A percentile compares a stretch with the other conserved stretches of the same genome.
Evolutionary conservation across 805 yeast genomes (phyloP).

Genomic region (Schwanniomyces pseudopolymorphus): DNA sequence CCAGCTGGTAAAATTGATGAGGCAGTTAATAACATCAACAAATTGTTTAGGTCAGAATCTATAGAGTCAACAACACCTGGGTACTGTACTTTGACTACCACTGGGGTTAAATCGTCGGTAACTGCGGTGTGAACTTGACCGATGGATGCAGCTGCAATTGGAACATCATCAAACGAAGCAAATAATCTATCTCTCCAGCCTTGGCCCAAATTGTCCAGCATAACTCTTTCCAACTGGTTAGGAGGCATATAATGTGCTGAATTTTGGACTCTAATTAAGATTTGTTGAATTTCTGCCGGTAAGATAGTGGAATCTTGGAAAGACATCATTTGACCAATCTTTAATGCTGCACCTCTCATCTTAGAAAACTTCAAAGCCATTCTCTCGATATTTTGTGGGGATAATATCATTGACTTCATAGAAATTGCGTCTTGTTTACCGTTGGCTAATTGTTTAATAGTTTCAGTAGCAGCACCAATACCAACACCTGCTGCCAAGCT

Average conservation of each 20-base stretch:
- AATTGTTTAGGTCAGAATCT: slow-evolving; percentile 88
- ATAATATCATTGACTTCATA: slow-evolving; percentile 61
- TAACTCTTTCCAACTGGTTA: slow-evolving; percentile 75
- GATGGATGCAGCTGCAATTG: slow-evolving; percentile 93
- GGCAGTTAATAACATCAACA: slow-evolving; percentile 80
- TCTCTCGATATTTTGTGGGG: slow-evolving; percentile 81
- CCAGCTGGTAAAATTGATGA: slow-evolving; percentile 88
- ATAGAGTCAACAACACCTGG: slow-evolving; percentile 95
- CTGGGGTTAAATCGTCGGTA: slow-evolving; percentile 62
- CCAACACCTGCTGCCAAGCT: slow-evolving; percentile 90
- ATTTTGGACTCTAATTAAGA: slow-evolving; percentile 83
- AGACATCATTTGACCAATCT: slow-evolving; percentile 94
- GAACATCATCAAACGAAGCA: slow-evolving; percentile 76
- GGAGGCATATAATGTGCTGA: slow-evolving; percentile 97
- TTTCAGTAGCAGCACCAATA: slow-evolving; percentile 75
- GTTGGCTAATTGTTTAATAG: slow-evolving; percentile 63
- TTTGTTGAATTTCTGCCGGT: slow-evolving; percentile 81
- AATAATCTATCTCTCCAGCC: slow-evolving; percentile 73
- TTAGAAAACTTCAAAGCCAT: slow-evolving; percentile 84
- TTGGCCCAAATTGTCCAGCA: slow-evolving; percentile 71
- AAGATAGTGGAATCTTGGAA: slow-evolving; percentile 87
- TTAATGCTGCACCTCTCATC: slow-evolving; percentile 99
- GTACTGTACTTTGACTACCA: slow-evolving; percentile 94
- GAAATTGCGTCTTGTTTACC: slow-evolving; percentile 48
- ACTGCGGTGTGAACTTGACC: slow-evolving; percentile 94